Conservation (phyloP, 495 filamentous ascomycete species). For the Podospora pseudocomata region DNA sequence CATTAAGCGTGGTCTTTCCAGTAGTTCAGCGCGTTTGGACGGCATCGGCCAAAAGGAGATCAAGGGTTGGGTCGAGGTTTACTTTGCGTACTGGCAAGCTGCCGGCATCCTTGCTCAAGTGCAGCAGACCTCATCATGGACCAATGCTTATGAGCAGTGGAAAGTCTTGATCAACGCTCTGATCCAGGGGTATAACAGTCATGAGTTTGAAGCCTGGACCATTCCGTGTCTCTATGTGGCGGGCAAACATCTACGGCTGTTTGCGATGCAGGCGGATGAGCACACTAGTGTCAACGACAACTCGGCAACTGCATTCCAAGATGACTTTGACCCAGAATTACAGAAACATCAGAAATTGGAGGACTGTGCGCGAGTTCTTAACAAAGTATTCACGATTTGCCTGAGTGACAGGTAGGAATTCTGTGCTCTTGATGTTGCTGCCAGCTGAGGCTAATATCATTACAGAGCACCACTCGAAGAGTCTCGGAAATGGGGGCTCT, state of each 20-base stretch:
- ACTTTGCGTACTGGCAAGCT: constrained; percentile 77
- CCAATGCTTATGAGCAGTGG: constrained; percentile 77
- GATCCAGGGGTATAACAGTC: constrained; percentile 68
- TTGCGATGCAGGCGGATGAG: constrained; percentile 84
- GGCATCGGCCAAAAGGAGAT: constrained; percentile 61
- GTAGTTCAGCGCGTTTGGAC: constrained; percentile 37
- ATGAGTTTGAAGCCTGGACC: constrained; percentile 76
- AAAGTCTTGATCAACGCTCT: constrained; percentile 68
- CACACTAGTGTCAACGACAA: constrained; percentile 41
- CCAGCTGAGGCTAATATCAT: constrained; percentile 13
- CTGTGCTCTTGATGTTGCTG: background rate
- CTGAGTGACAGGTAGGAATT: constrained; percentile 74
- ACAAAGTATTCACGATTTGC: constrained; percentile 83
- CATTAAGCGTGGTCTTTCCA: constrained; percentile 57
- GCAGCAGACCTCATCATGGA: constrained; percentile 51
- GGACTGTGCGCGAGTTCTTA: constrained; percentile 82
- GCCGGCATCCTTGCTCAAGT: constrained; percentile 61
- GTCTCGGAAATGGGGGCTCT: constrained; percentile 95
- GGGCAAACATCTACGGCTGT: constrained; percentile 76
- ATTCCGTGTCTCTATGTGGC: constrained; percentile 81
- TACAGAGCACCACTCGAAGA: constrained; percentile 76
- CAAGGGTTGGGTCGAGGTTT: constrained; percentile 77
- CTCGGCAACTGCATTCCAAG: constrained; percentile 56
- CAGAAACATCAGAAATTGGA: constrained; percentile 78
- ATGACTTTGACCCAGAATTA: constrained; percentile 68